Evolutionary conservation across 805 yeast genomes (phyloP), one percentile per base, ranked within the genome.

Genomic region (Suhomyces xylopsoci): DNA sequence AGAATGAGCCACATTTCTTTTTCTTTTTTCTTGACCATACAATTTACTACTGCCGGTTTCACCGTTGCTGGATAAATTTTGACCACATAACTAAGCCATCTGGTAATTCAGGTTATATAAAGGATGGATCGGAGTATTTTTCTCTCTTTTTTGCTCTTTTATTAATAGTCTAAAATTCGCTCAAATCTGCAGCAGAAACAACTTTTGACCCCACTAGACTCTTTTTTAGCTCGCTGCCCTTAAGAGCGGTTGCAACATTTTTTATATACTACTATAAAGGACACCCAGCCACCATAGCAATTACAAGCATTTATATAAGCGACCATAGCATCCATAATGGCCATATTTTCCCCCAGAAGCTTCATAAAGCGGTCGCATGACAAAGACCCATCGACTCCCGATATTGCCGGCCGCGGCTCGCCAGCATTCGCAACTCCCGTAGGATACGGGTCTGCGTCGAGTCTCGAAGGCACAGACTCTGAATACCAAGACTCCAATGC

Each of bases 261-360:
- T 40, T 19, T 40, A 40, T 10, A 19, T 7, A 17, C 14, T 12
- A 19, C 43, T 28, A 28, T 28, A 28, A 28, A 28, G 32, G 10
- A 10, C 32, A 9, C 10, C 14, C 2, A 28, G 5, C 32, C n/a
- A 28, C n/a, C 32, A 28, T 28, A 26, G 5, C 30, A 26, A 26
- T 10, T 8, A 12, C 30, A 26, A 26, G 5, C 30, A 10, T 3
- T 9, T 9, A 10, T 17, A 17, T 10, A 5, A 9, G 14, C 43
- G 5, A 10, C 43, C 12, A 19, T 20, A 17, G 24, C 42, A 38
- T 3, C 4, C 42, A 38, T 9, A 6, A 38, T 38, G 20, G 24
- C 42, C 9, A 47, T 47, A 12, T 38, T 47, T n/a, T 47, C 49
- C 6, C 49, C 49, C 14, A 34, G 43, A 24, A 47, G 36, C 14